phyloP scores from a whole-genome alignment of 2,329 filamentous ascomycete species.

The Sclerotinia spermophila region DNA sequence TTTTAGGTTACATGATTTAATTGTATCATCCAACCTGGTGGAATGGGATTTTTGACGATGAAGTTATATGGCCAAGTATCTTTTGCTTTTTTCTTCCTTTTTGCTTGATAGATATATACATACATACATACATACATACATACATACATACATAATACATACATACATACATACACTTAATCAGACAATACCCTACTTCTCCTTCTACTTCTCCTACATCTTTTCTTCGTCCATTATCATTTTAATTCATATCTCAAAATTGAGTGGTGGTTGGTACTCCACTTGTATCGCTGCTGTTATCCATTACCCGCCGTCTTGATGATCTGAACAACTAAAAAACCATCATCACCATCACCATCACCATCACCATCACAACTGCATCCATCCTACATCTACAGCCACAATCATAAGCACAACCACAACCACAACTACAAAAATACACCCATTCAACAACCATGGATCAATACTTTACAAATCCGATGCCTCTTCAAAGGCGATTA shows the following conservation, averaged over 20 bases:
- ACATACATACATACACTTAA: neutral
- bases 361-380: neutral
- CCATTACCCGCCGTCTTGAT: neutral
- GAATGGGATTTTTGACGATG: neutral
- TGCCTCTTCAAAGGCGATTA: conserved; percentile 56
- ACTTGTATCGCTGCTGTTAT: neutral
- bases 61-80: too few species aligned
- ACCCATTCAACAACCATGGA: conserved; percentile 26
- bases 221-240: neutral
- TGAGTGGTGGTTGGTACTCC: neutral
- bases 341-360: neutral
- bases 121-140: neutral
- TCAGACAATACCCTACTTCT: neutral
- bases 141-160: neutral
- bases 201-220: too few species aligned
- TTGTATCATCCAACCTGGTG: neutral
- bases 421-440: neutral
- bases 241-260: neutral
- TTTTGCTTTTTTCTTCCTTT: neutral
- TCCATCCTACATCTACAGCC: neutral
- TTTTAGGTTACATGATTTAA: neutral
- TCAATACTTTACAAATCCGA: conserved; percentile 31
- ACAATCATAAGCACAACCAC: neutral
- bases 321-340: neutral
- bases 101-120: neutral